Conservation (phyloP, 192 early-diverging fungal genomes). For the Coemansia furcata region DNA sequence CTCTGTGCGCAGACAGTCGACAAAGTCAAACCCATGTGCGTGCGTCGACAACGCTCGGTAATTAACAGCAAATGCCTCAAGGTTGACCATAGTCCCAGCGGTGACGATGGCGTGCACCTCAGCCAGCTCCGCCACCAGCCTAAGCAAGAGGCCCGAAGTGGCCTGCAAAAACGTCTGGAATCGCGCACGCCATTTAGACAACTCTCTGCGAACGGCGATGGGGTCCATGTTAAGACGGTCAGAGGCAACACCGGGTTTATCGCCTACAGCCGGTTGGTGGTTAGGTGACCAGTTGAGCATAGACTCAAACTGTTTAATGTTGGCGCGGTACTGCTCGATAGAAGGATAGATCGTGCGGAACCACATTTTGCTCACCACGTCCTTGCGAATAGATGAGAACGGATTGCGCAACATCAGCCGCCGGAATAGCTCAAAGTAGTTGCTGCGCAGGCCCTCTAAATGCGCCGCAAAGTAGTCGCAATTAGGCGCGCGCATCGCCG, state of each 20-base stretch:
- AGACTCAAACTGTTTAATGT: slow-evolving; percentile 32
- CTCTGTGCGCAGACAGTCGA: slow-evolving; percentile 26
- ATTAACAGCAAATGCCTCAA: slow-evolving; percentile 23
- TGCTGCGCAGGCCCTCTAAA: slow-evolving; percentile 31
- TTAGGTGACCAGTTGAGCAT: slow-evolving; percentile 10
- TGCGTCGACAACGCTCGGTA: slow-evolving; percentile 31
- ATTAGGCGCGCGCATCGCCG: slow-evolving; percentile 14
- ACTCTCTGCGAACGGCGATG: slow-evolving; percentile 15
- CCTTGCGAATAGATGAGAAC: slow-evolving; percentile 45
- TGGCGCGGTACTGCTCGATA: slow-evolving; percentile 46
- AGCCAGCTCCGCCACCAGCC: slow-evolving; percentile 36
- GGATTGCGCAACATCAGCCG: slow-evolving; percentile 45
- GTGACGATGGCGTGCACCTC: slow-evolving; percentile 27
- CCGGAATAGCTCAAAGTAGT: slow-evolving; percentile 41
- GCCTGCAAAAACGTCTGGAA: slow-evolving; percentile 41
- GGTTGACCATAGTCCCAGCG: background rate
- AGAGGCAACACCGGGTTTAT: background rate
- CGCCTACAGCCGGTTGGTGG: background rate
- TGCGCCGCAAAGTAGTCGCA: slow-evolving; percentile 33
- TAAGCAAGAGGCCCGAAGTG: slow-evolving; percentile 24
- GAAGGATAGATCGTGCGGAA: slow-evolving; percentile 35
- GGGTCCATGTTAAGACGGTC: background rate
- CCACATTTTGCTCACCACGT: slow-evolving; percentile 48
- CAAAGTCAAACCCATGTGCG: slow-evolving; percentile 31
- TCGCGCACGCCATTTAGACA: slow-evolving; percentile 36